A percentile compares a stretch with the other conserved stretches of the same genome.
phyloP scores from a whole-genome alignment of 1,284 basidiomycete species.

The Boletellus deceptivus region DNA sequence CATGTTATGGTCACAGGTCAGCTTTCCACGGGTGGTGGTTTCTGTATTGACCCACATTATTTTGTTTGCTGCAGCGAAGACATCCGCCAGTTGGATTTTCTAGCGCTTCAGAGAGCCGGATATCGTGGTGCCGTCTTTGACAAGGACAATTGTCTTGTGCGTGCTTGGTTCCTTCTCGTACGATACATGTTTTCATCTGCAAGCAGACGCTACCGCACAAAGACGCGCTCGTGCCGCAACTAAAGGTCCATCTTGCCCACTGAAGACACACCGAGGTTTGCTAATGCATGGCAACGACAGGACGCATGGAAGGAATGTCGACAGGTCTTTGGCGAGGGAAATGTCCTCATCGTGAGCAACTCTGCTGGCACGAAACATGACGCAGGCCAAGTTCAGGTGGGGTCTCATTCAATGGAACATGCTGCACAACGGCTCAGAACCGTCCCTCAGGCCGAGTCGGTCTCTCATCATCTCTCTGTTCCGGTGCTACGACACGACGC shows the following conservation, averaged over 20 bases:
- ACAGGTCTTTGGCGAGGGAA: constrained; percentile 70
- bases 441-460: constrained; percentile 73
- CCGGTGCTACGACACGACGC: constrained; percentile 80
- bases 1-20: constrained; percentile 72
- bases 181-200: neutral
- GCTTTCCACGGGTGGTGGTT: constrained; percentile 7
- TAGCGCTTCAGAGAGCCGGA: constrained; percentile 70
- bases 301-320: constrained; percentile 79
- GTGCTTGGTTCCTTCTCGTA: constrained; percentile 21
- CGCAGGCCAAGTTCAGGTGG: constrained; percentile 74
- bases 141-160: constrained; percentile 95
- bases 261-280: neutral
- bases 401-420: constrained; percentile 20
- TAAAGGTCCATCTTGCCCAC: constrained; percentile 47
- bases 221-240: constrained; percentile 72
- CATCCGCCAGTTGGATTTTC: constrained; percentile 86
- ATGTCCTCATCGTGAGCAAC: constrained; percentile 92
- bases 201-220: constrained; percentile 71
- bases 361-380: constrained; percentile 85
- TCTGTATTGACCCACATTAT: constrained; percentile 1
- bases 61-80: constrained; percentile 53
- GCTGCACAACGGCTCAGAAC: neutral
- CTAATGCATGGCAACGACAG: constrained; percentile 37
- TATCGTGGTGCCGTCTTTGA: constrained; percentile 90
- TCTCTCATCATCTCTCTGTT: constrained; percentile 71